Evolutionary conservation across 352 stramenopile genomes (phyloP), one percentile per base, ranked within the genome.

Genomic region (Pythium myriotylum): DNA sequence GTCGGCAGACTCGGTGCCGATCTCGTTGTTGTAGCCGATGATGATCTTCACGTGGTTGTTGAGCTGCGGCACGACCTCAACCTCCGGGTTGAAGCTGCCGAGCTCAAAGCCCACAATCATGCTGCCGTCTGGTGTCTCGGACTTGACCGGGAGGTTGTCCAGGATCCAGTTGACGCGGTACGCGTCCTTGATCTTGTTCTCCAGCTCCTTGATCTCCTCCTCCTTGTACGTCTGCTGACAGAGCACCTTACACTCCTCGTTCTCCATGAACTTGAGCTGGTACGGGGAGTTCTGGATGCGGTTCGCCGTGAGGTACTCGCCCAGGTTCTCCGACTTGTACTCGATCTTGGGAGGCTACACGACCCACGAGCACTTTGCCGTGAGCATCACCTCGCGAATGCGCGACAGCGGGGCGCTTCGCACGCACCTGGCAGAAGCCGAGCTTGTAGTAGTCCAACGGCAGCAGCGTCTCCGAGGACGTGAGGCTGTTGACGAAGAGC

Each of bases 21-120:
- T 71, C 32, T 90, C 89, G 46, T 89, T 88, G 78, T 99, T 98
- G 74, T 99, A 99, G 54, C 96, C 89, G 56, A 99, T 95, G 57
- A 97, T 92, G 74, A 99, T 99, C 75, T 98, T 98, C 20, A 99
- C 88, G 84, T 99, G 98, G 83, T 99, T 99, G 82, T 99, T 92
- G 3, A 99, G 73, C 68, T 76, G 85, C 49, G 86, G 86, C 45
- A 97, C 91, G 60, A 96, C 92, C 47, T 97, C 89, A 42, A 91
- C 80, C 50, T 98, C 85, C 7, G 89, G 83, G 61, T 96, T 97
- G 51, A 90, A 97, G 67, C 74, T 95, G 33, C 92, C 92, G 4
- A 98, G 68, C 32, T 89, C 84, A 68, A 96, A 98, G 12, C 90
- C 89, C 6, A 96, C 82, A 17, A 79, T 80, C 53, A 92, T 75